Base-by-base conservation (phyloP, 1,139 yeast species). In the Pichia sp. region DNA sequence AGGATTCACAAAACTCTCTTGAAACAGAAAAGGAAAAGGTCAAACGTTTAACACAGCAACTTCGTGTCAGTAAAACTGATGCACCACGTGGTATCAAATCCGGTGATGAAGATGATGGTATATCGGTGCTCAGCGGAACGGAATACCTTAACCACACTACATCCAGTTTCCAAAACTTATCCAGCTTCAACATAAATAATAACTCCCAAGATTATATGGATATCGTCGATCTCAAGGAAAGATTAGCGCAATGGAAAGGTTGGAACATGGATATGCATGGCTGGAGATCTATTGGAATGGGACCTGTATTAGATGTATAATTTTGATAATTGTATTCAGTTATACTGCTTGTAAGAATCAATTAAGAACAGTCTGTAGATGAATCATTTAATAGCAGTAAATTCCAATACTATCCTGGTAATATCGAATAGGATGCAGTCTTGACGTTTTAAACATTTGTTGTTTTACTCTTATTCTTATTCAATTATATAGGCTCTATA, bases 261-360 rank as follows among this genome's bases (percentile, higher is more conserved):
- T 90, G 94, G 93, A 89, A 85, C 60, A 78, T 88, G 4, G 96
- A 90, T 60, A 86, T 90, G 95, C 75, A 88, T 20, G 61, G 66
- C 22, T 90, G 97, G 97, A 75, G 84, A 61, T 72, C 78, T 42
- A 69, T 78, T 30, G 87, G 87, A 0, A 69, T 75, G 42, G 88
- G 88, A 2, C 82, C 85, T 9, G 63, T 73, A 3, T 69, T 81
- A 24, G 81, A 77, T 36, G 60, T 79, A 32, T 81, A 65, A 59
- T n/a, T 2, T 14, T 6, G n/a, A 15, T 30, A 37, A 10, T 21
- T 27, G n/a, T 24, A 17, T 18, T 11, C 22, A 35, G 21, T 21
- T 21, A 14, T 18, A n/a, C 14, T n/a, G n/a, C n/a, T n/a, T n/a
- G n/a, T n/a, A n/a, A n/a, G n/a, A n/a, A n/a, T n/a, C n/a, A n/a